Evolutionary conservation across 805 yeast species (phyloP).

Genomic region (Tetrapisispora phaffii): DNA sequence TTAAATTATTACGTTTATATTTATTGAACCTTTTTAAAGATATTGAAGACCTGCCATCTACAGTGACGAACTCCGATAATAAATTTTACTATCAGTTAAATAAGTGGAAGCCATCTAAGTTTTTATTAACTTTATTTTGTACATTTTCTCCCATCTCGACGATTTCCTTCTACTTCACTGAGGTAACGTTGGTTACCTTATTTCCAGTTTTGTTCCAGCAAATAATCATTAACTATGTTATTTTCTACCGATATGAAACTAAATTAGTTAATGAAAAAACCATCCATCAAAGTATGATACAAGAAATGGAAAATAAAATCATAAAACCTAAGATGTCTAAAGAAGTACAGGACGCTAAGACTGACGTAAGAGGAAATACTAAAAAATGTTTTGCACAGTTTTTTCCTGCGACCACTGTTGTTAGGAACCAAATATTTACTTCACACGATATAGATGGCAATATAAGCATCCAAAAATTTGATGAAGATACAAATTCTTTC

Average conservation of each 20-base stretch:
- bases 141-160: constrained; percentile 52
- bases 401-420: constrained; percentile 24
- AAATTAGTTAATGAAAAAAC: constrained; percentile 50
- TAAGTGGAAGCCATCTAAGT: constrained; percentile 61
- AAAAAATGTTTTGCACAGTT: constrained; percentile 14
- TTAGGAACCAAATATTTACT: constrained; percentile 35
- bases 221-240: constrained; percentile 31
- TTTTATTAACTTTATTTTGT: constrained; percentile 41
- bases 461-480: constrained; percentile 24
- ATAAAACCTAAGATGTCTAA: constrained; percentile 49
- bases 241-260: constrained; percentile 37
- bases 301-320: constrained; percentile 53
- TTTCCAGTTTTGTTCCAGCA: constrained; percentile 32
- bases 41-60: constrained; percentile 5
- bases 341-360: constrained; percentile 46
- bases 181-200: constrained; percentile 31
- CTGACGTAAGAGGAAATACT: constrained; percentile 39
- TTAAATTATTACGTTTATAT: constrained; percentile 15
- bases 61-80: constrained; percentile 2
- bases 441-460: constrained; percentile 39
- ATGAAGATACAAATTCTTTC: constrained; percentile 22
- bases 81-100: constrained; percentile 44
- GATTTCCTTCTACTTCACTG: constrained; percentile 32
- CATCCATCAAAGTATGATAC: constrained; percentile 47
- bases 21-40: constrained; percentile 6